Conservation (phyloP, 805 yeast species). For the Jamesozyma jinghongensis region DNA sequence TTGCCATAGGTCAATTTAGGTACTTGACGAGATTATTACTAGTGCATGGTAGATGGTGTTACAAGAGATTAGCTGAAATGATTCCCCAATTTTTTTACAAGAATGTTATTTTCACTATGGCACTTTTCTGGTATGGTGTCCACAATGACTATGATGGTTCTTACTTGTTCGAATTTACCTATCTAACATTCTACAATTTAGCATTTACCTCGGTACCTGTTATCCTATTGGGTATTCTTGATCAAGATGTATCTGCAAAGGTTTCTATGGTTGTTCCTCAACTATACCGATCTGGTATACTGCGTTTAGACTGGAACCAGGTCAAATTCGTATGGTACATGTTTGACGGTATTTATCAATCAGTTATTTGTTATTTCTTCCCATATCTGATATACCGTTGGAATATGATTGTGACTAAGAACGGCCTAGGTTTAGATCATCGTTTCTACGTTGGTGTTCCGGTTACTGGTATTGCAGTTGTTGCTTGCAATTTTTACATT, state of each 20-base stretch:
- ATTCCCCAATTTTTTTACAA: slow-evolving; percentile 75
- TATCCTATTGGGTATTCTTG: slow-evolving; percentile 66
- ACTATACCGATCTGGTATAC: slow-evolving; percentile 61
- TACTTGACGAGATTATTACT: slow-evolving; percentile 55
- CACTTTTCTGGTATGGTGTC: slow-evolving; percentile 75
- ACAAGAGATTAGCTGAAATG: slow-evolving; percentile 75
- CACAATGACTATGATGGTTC: slow-evolving; percentile 72
- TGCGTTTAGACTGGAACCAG: slow-evolving; percentile 65
- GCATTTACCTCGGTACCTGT: slow-evolving; percentile 79
- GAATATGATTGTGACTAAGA: slow-evolving; percentile 37
- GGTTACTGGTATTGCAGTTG: slow-evolving; percentile 58
- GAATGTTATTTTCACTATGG: slow-evolving; percentile 64
- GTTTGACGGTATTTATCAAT: slow-evolving; percentile 74
- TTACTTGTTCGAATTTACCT: slow-evolving; percentile 69
- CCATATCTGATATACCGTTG: slow-evolving; percentile 49
- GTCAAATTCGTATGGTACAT: slow-evolving; percentile 62
- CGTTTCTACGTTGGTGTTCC: slow-evolving; percentile 65
- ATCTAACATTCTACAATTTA: slow-evolving; percentile 70
- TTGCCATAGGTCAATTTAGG: slow-evolving; percentile 81
- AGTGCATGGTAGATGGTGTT: slow-evolving; percentile 83
- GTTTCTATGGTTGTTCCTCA: slow-evolving; percentile 68
- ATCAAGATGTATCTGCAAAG: slow-evolving; percentile 68
- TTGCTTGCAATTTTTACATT: slow-evolving; percentile 58
- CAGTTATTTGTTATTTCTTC: slow-evolving; percentile 62
- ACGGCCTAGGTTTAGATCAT: slow-evolving; percentile 58